These are phyloP conservation scores for Candida cerambycidarum DNA, from an alignment of 805 yeast genomes.

Conservation along the genomic window DNA sequence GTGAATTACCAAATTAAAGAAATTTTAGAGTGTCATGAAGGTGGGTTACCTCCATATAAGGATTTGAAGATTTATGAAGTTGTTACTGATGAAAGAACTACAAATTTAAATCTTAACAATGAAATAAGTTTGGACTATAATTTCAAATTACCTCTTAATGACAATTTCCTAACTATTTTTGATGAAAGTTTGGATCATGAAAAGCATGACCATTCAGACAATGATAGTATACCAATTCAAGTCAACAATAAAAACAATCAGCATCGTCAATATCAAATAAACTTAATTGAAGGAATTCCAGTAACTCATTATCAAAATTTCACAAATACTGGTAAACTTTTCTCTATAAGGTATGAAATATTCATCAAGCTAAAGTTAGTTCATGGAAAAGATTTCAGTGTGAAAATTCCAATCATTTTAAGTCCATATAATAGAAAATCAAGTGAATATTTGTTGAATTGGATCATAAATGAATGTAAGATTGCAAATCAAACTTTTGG, in stretches of 20 bases:
- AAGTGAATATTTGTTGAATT: constrained; percentile 48
- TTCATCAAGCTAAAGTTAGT: constrained; percentile 48
- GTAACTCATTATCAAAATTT: constrained; percentile 49
- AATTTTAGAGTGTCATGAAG: constrained; percentile 52
- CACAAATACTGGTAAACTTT: constrained; percentile 51
- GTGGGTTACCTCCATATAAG: constrained; percentile 48
- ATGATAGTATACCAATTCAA: constrained; percentile 10
- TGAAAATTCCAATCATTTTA: constrained; percentile 52
- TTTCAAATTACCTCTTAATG: constrained; percentile 33
- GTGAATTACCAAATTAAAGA: constrained; percentile 53
- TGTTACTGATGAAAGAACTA: constrained; percentile 25
- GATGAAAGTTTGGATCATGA: constrained; percentile 2
- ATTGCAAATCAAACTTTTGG: constrained; percentile 40
- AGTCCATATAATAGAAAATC: constrained; percentile 52
- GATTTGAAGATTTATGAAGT: constrained; percentile 41
- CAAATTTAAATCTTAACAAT: constrained; percentile 24
- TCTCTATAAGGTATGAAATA: constrained; percentile 51
- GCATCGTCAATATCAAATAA: constrained; percentile 22
- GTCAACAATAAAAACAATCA: constrained; percentile 20
- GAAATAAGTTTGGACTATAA: constrained; percentile 26
- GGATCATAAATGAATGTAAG: constrained; percentile 55
- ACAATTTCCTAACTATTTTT: constrained; percentile 33
- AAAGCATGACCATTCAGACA: constrained; percentile 6
- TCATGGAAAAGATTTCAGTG: constrained; percentile 50
- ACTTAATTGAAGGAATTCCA: constrained; percentile 40